A percentile compares a stretch with the other conserved stretches of the same genome.
These are phyloP conservation scores for Dacryopinax primogenitus DNA, from an alignment of 768 basidiomycete species.

Conservation along the genomic window DNA sequence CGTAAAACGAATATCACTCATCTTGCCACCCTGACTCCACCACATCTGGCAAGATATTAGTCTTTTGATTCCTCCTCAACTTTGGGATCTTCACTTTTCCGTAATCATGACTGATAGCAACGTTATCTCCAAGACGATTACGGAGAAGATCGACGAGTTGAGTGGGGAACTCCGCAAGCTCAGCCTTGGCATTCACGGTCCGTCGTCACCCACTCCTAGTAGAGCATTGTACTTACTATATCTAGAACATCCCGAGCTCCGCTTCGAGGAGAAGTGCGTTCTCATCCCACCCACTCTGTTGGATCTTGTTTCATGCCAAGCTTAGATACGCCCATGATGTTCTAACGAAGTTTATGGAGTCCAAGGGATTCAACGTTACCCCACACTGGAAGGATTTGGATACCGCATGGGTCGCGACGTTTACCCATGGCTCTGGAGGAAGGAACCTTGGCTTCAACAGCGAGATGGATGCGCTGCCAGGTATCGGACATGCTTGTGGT, in stretches of 20 bases:
- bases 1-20: too few species aligned
- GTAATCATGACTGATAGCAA: background rate
- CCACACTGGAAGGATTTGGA: conserved; percentile 44
- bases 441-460: conserved; percentile 67
- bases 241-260: conserved; percentile 56
- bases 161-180: conserved; percentile 43
- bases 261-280: conserved; percentile 48
- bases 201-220: conserved; percentile 13
- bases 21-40: too few species aligned
- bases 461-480: conserved; percentile 55
- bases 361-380: conserved; percentile 52
- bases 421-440: conserved; percentile 50
- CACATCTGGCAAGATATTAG: too few species aligned
- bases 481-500: conserved; percentile 41
- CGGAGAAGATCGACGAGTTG: conserved; percentile 43
- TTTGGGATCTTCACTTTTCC: too few species aligned
- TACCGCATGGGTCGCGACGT: conserved; percentile 67
- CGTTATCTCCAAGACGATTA: conserved; percentile 38
- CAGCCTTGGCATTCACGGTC: conserved; percentile 63
- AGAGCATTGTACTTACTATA: background rate
- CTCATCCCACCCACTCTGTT: background rate
- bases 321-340: conserved; percentile 56
- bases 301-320: background rate
- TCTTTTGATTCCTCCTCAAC: too few species aligned
- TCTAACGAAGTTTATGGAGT: conserved; percentile 52